Base-by-base conservation (phyloP, 176 grass and related monocot genomes). In the Juncus effusus region DNA sequence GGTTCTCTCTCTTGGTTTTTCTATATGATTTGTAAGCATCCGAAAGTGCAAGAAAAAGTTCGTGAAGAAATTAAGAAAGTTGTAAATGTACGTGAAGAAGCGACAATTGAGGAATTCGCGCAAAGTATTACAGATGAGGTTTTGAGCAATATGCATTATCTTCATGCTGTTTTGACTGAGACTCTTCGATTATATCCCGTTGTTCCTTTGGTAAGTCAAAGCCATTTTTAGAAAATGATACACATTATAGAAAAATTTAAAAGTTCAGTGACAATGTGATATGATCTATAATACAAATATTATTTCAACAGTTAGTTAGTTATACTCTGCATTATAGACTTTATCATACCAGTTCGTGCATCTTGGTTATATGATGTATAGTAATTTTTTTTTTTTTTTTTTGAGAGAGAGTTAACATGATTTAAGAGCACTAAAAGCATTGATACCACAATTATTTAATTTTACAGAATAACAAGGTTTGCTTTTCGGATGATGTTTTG, bases 1-100 rank as follows among this genome's bases (percentile, higher is more conserved):
- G 73, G 77, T 42, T 86, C 82, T 16, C 90, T 89, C 3, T 77
- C 90, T 8, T 95, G 86, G 90, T 77, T 95, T 68, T 74, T 95
- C 16, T 95, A 82, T 51, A 81, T 95, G 83, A 47, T 95, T 2
- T 90, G 86, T 61, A 86, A 81, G 65, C 81, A 90, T 74, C 80
- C 86, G 6, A 42, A 67, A 35, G 36, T 86, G 61, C 80, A 90
- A 68, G 80, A 95, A 10, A 89, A 84, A 78, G 6, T 86, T 51
- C 70, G 15, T 64, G 81, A 37, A 69, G 91, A 96, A 56, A 81
- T 58, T 28, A 70, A 2, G 0, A 39, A 36, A 6, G 7, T 82
- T 7, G 10, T 58, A 3, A 75, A 75, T 6, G 13, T 59, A 12
- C 10, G 38, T 47, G 44, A 66, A 0, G 40, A 70, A 16, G 19